Evolutionary conservation across 73 alveolate genomes (phyloP).

Genomic region (Durusdinium trenchii): DNA sequence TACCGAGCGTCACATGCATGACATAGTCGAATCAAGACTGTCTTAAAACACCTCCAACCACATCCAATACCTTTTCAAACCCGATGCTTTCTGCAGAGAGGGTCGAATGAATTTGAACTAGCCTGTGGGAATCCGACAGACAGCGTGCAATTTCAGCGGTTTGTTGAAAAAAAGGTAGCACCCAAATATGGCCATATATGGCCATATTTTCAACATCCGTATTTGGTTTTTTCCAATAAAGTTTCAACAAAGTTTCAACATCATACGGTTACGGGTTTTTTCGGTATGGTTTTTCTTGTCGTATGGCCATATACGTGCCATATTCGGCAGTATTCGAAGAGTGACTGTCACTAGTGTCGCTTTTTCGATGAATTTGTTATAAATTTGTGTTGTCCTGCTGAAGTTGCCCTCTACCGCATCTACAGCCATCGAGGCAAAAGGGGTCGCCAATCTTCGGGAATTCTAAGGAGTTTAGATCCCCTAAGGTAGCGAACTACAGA

Average conservation of each 20-base stretch:
- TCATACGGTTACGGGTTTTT: neutral
- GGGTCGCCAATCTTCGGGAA: neutral
- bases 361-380: neutral
- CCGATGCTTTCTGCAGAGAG: no score
- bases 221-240: neutral
- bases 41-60: no score
- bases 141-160: no score
- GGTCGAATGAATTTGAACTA: no score
- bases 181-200: neutral
- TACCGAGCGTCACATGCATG: no score
- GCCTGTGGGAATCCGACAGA: no score
- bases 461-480: neutral
- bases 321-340: neutral
- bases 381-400: neutral
- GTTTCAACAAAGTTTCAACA: neutral
- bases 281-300: no score
- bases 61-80: no score
- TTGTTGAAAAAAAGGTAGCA: neutral
- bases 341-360: neutral
- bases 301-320: neutral
- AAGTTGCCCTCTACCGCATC: neutral
- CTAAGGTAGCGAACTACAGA: neutral
- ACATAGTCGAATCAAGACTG: no score
- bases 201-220: neutral
- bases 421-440: neutral